phyloP scores from a whole-genome alignment of 2,329 filamentous ascomycete species.

The Ascochyta pisi region DNA sequence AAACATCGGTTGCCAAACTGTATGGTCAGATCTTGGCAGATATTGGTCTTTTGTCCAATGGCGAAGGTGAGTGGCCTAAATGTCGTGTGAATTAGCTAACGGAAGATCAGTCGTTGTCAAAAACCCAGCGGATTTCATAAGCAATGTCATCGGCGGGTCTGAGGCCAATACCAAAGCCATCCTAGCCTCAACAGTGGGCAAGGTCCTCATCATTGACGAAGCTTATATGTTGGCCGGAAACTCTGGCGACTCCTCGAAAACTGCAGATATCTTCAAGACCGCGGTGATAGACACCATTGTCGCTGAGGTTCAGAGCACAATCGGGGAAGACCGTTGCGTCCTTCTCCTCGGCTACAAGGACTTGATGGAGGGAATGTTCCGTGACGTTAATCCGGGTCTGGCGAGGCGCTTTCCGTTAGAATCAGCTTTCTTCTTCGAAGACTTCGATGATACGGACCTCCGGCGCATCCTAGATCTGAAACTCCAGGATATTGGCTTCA shows the following conservation, averaged over 20 bases:
- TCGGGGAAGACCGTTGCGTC: slow-evolving; percentile 76
- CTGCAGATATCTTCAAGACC: slow-evolving; percentile 62
- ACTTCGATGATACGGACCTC: slow-evolving; percentile 68
- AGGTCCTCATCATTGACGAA: slow-evolving; percentile 82
- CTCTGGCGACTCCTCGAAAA: neutral
- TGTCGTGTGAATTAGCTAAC: slow-evolving; percentile 7
- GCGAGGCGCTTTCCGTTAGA: slow-evolving; percentile 69
- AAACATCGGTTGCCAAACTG: slow-evolving; percentile 76
- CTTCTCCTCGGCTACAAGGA: slow-evolving; percentile 74
- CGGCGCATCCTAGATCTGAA: slow-evolving; percentile 68
- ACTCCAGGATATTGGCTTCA: slow-evolving; percentile 62
- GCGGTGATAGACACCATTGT: slow-evolving; percentile 78
- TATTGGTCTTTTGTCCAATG: slow-evolving; percentile 70
- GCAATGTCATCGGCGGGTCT: slow-evolving; percentile 67
- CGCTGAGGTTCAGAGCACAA: slow-evolving; percentile 72
- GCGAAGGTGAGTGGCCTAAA: slow-evolving; percentile 61
- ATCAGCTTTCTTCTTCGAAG: slow-evolving; percentile 71
- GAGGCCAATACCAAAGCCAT: slow-evolving; percentile 77
- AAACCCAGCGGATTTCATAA: slow-evolving; percentile 77
- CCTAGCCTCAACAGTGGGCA: slow-evolving; percentile 69
- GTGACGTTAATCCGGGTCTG: slow-evolving; percentile 75
- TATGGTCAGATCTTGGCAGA: slow-evolving; percentile 74
- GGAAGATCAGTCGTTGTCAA: slow-evolving; percentile 67
- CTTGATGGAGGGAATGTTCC: slow-evolving; percentile 74
- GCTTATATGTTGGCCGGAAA: slow-evolving; percentile 69